Percentiles rank a stretch among this genome's conserved stretches.
Conservation (phyloP, 306 rosid genomes). For the Begonia masoniana region DNA sequence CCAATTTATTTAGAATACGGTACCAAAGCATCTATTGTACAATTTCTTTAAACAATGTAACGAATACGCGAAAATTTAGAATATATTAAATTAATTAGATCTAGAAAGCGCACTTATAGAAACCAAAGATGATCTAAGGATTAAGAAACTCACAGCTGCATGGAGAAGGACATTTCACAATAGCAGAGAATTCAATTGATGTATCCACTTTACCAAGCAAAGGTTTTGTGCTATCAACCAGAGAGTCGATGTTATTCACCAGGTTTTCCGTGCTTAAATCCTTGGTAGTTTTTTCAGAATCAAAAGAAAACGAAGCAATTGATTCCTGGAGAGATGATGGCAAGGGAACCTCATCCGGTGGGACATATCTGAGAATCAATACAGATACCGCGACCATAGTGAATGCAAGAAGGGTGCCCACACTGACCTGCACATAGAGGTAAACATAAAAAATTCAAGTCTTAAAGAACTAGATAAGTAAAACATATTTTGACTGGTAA, state of each 20-base stretch:
- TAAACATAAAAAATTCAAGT: conserved; percentile 5
- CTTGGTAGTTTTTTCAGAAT: conserved; percentile 9
- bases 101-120: no score
- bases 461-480: no score
- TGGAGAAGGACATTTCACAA: conserved; percentile 24
- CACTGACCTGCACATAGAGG: conserved; percentile 55
- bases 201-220: conserved; percentile 27
- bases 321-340: conserved; percentile 43
- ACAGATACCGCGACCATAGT: conserved; percentile 67
- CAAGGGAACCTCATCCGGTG: conserved; percentile 69
- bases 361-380: conserved; percentile 77
- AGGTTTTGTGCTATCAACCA: conserved; percentile 24
- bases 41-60: no score
- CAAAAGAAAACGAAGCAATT: conserved; percentile 26
- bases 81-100: no score
- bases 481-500: no score
- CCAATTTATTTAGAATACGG: no score
- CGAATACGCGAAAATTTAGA: no score
- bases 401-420: conserved; percentile 87
- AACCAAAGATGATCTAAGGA: neutral
- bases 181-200: conserved; percentile 31
- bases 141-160: conserved; percentile 39
- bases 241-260: conserved; percentile 14
- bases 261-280: conserved; percentile 18
- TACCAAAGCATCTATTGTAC: no score